Base-by-base conservation (phyloP, 352 stramenopile species). In the Blastocystis sp. region DNA sequence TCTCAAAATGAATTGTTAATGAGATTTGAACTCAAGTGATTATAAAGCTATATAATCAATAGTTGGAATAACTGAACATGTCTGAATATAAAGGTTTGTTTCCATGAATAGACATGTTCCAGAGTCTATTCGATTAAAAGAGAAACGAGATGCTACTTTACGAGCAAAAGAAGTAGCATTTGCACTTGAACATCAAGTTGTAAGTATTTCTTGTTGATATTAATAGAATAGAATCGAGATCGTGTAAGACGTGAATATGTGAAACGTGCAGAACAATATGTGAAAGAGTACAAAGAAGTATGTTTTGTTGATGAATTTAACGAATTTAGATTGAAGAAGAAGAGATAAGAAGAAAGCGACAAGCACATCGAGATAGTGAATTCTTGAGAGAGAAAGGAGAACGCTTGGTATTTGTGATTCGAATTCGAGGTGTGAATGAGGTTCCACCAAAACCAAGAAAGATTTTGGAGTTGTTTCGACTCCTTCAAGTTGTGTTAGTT, bases 401-500 rank as follows among this genome's bases (percentile, higher is more conserved):
- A 92, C 57, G 61, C n/a, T 90, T 99, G 87, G 95, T 94, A 59
- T 95, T 98, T 87, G 95, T 98, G 86, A 94, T 98, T 89, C 95
- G 96, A 90, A 98, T 99, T 89, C 94, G 95, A 78, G 96, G 96
- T 98, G 98, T 97, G 92, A 98, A 86, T 0, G 57, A 37, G 5
- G 61, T 75, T 4, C 75, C 57, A 43, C 75, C 75, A 6, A 86
- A 86, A 35, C 57, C 61, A 19, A 51, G 54, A 32, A 98, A 98
- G 93, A 97, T 98, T 89, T 92, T 99, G 92, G 95, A 98, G 91
- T 92, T 99, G 29, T 95, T 99, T 90, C 95, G 96, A 92, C 93
- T 99, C 85, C 94, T 95, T 88, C 96, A 99, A n/a, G 61, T 65
- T 19, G 11, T 19, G n/a, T 19, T 2, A 9, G 42, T 39, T 58